phyloP scores from a whole-genome alignment of 129 eudicot genomes.

The Mikania micrantha region DNA sequence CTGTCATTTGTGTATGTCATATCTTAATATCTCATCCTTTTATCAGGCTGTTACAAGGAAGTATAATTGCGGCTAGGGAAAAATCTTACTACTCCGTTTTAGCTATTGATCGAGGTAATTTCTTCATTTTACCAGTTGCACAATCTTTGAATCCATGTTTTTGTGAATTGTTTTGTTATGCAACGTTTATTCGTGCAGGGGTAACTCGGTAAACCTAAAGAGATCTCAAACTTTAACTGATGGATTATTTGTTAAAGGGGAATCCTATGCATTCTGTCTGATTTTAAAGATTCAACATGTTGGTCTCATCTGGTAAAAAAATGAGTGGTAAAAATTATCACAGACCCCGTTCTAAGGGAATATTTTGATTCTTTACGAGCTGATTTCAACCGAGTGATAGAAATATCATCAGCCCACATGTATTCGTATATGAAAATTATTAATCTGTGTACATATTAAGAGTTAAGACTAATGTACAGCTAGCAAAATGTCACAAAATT shows the following conservation, averaged over 20 bases:
- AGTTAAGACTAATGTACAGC: no score
- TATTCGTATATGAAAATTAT: conserved; percentile 41
- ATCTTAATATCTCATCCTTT: background rate
- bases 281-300: background rate
- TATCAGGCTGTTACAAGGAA: conserved; percentile 7
- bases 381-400: no score
- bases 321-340: background rate
- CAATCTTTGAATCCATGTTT: background rate
- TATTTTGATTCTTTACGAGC: conserved; percentile 57
- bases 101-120: background rate
- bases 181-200: background rate
- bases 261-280: no score
- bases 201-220: background rate
- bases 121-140: background rate
- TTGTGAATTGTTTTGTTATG: background rate
- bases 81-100: background rate
- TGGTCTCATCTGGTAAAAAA: background rate
- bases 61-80: background rate
- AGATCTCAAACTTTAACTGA: background rate
- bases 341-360: conserved; percentile 46
- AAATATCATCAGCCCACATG: conserved; percentile 63
- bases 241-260: background rate
- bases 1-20: background rate
- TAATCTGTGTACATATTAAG: no score
- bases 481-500: background rate